Evolutionary conservation across 805 yeast species (phyloP).

Genomic region (Lipomyces starkeyi): DNA sequence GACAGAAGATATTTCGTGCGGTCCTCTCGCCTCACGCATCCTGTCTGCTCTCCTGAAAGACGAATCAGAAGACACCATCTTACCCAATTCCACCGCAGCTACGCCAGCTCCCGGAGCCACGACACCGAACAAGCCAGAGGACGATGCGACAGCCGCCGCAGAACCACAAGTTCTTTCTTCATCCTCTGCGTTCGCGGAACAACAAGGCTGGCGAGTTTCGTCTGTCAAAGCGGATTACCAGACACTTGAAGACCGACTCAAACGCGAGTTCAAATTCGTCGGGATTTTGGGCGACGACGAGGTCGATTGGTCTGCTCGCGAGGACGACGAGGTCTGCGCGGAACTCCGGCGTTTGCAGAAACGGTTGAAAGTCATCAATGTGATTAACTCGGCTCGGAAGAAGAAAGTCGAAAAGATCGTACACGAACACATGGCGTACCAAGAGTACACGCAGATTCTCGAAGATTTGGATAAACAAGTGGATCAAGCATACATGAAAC

Average conservation of each 20-base stretch:
- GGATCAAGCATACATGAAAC: constrained; percentile 87
- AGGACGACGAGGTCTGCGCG: constrained; percentile 92
- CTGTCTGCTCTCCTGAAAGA: constrained; percentile 67
- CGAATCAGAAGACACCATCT: constrained; percentile 32
- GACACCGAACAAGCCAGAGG: constrained; percentile 15
- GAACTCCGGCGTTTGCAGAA: constrained; percentile 78
- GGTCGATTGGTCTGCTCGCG: constrained; percentile 58
- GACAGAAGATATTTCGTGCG: constrained; percentile 79
- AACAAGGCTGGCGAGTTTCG: constrained; percentile 54
- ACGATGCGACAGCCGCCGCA: constrained; percentile 8
- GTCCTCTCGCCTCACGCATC: constrained; percentile 85
- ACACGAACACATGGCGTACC: constrained; percentile 92
- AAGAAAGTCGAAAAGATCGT: constrained; percentile 69
- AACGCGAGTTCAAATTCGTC: constrained; percentile 84
- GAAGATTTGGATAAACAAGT: constrained; percentile 97
- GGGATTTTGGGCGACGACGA: constrained; percentile 80
- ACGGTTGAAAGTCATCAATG: constrained; percentile 65
- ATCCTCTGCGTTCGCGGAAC: constrained; percentile 40
- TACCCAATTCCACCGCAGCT: constrained; percentile 15
- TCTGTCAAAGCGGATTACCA: constrained; percentile 66
- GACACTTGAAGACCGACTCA: constrained; percentile 83
- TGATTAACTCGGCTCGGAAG: constrained; percentile 70
- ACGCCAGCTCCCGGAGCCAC: constrained; percentile 1
- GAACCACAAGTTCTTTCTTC: constrained; percentile 29
- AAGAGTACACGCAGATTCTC: constrained; percentile 85